These are phyloP conservation scores for Fusarium newnesense DNA, from an alignment of 2,329 filamentous ascomycete species.

Conservation along the genomic window DNA sequence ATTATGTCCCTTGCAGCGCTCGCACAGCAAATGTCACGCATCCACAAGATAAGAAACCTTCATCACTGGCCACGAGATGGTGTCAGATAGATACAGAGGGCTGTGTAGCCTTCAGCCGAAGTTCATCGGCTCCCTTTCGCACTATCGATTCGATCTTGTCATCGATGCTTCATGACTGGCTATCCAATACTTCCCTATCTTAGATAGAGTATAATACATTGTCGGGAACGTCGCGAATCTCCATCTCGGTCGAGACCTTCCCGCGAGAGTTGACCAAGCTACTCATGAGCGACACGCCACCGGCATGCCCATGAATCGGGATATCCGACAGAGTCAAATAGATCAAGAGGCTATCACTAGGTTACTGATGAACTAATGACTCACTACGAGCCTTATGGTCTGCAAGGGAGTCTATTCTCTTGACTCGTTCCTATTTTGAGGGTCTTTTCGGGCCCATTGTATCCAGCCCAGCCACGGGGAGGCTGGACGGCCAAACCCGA, in stretches of 20 bases:
- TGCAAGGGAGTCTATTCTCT: not conserved
- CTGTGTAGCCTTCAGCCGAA: not conserved
- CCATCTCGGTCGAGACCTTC: not conserved
- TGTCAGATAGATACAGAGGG: not conserved
- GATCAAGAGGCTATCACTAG: not conserved
- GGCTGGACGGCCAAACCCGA: not conserved
- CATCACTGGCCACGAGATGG: not conserved
- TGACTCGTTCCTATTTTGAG: not conserved
- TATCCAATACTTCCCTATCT: not conserved
- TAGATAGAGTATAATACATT: not conserved
- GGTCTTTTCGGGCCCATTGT: not conserved
- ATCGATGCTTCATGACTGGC: not conserved
- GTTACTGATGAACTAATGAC: not conserved
- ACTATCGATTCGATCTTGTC: not conserved
- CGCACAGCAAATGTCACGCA: not conserved
- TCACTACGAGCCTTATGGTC: not conserved
- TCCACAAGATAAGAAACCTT: not conserved
- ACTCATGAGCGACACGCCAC: not conserved
- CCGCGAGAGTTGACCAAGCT: not conserved
- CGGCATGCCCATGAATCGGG: not conserved
- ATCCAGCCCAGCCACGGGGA: not conserved
- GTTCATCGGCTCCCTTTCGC: not conserved
- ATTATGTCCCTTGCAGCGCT: not conserved
- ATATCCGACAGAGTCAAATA: not conserved
- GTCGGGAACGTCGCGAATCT: not conserved